Evolutionary conservation across 1,284 basidiomycete genomes (phyloP), one percentile per base, ranked within the genome.

Genomic region (Inonotus hispidus): DNA sequence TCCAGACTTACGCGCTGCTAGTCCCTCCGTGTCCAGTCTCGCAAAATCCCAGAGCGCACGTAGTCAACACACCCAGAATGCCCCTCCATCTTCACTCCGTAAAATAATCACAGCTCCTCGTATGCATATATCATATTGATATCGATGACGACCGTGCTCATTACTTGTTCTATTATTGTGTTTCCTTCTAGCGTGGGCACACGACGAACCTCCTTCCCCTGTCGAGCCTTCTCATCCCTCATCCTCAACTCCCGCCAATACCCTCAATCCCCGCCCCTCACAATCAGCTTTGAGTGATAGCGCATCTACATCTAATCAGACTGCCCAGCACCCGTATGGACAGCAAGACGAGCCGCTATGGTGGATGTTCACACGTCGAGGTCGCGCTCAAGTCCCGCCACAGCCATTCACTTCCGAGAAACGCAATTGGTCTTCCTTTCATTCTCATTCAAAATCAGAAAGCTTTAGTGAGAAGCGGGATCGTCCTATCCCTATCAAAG

Each of bases 171-270:
- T 3, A 57, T 58, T 8, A 13, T 52, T 7, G 19, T 58, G 16
- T 38, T n/a, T 52, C n/a, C 27, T n/a, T 52, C 27, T 65, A 92
- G 89, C 90, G 60, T 92, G 90, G 90, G 90, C 89, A 8, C 79
- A 82, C 66, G 86, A 92, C 70, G 90, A 92, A 68, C 88, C 89
- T 1, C 87, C 88, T 7, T 90, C 88, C 0, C 88, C 88, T 4
- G 23, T 29, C 11, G 47, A 49, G 16, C 69, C 70, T 58, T 69
- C 66, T 53, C 70, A 23, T 14, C 21, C 63, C 32, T 61, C 63
- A 14, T 61, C 67, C 52, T 66, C 56, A 59, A 52, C 6, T 27
- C 27, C 50, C 50, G 7, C 27, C 1, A 63, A 64, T 37, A 60
- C 61, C 58, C 65, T 63, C 35, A 58, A 63, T 61, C 56, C 64